Conservation (phyloP, 225 moss, liverwort and hornwort species). For the Physcomitrellopsis africana region DNA sequence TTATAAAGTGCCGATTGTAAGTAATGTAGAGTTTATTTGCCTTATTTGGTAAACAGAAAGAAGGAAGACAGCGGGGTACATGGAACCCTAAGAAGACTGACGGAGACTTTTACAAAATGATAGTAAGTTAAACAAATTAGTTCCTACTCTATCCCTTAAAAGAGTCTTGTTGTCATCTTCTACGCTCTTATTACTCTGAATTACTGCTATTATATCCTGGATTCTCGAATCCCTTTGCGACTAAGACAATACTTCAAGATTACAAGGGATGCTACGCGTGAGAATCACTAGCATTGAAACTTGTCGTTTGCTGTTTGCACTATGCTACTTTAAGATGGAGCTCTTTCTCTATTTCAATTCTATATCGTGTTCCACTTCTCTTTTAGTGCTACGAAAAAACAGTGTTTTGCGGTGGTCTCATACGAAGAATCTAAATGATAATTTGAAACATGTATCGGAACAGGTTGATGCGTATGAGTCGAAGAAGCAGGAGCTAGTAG, state of each 20-base stretch:
- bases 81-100: conserved; percentile 71
- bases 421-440: not conserved
- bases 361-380: not conserved
- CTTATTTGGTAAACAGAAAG: conserved; percentile 51
- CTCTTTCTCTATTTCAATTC: conserved; percentile 25
- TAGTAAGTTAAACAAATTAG: conserved; percentile 40
- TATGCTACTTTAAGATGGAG: conserved; percentile 20
- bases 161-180: not conserved
- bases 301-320: conserved; percentile 7
- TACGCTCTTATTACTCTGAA: conserved; percentile 1
- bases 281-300: not conserved
- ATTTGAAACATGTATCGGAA: conserved; percentile 19
- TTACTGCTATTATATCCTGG: not conserved
- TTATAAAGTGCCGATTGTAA: not conserved
- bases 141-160: not conserved
- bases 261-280: conserved; percentile 19
- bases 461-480: conserved; percentile 95
- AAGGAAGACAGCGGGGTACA: conserved; percentile 66
- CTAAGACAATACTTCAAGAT: not conserved
- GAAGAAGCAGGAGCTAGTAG: conserved; percentile 89
- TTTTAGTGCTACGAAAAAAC: not conserved
- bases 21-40: conserved; percentile 23
- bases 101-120: conserved; percentile 69
- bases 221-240: not conserved
- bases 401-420: conserved; percentile 12